Base-by-base conservation (phyloP, 768 basidiomycete species). In the Russula earlei region DNA sequence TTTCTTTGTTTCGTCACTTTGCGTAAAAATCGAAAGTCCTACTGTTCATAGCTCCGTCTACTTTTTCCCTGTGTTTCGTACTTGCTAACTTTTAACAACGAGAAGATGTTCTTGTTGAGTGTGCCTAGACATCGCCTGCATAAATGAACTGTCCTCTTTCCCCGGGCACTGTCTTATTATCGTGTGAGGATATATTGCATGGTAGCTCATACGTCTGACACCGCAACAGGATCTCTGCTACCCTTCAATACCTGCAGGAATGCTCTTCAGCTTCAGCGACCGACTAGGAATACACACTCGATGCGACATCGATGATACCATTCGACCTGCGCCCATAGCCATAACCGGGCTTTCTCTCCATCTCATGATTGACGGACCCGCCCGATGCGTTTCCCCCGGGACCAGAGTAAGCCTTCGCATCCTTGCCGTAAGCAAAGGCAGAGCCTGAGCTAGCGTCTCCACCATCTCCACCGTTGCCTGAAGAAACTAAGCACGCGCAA, bases 1-100 rank as follows among this genome's bases (percentile, higher is more conserved):
- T 40, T 53, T 43, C 43, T 49, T 75, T 75, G 36, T 74, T 76
- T 63, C 70, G 70, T 61, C 75, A 68, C 72, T 62, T 62, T 55
- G 56, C 61, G 58, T 52, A 59, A 56, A 46, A 10, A 31, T 31
- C 25, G 49, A 54, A 58, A 49, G 41, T 36, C 42, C 31, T 46
- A 41, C 51, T 48, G 45, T 52, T 31, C 24, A 53, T 53, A 40
- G 33, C 44, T 12, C 40, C 20, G 34, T 49, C 45, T n/a, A n/a
- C n/a, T 48, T 22, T 33, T 19, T 33, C 44, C 53, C 14, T 38
- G 20, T 54, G 34, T 38, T 49, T 50, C 49, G 55, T 56, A 56
- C 42, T 10, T 25, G 36, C 46, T 58, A 49, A 58, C 52, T 42
- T n/a, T 54, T 37, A 58, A 38, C 56, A 54, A 58, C 33, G 31